phyloP scores from a whole-genome alignment of 495 filamentous ascomycete genomes.

The Trichodelitschia bisporula region DNA sequence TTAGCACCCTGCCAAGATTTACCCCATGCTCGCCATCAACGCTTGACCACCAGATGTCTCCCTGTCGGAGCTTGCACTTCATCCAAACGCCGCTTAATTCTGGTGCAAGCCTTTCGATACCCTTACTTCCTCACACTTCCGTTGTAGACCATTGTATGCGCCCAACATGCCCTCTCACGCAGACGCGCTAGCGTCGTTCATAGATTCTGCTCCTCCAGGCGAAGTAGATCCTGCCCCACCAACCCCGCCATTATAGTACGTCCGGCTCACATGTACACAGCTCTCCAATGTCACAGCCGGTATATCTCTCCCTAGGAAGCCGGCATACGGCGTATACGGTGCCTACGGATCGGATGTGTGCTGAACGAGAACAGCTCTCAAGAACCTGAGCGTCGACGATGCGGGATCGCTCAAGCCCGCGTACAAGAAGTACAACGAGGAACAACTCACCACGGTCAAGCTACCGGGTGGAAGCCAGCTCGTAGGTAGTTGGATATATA shows the following conservation, averaged over 20 bases:
- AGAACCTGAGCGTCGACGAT: conserved; percentile 50
- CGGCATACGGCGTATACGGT: background rate
- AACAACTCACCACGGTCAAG: conserved; percentile 71
- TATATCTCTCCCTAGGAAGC: conserved; percentile 19
- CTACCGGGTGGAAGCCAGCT: conserved; percentile 62
- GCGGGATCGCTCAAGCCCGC: conserved; percentile 50
- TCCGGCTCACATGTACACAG: conserved; percentile 23
- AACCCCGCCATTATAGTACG: background rate
- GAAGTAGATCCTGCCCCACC: conserved; percentile 38
- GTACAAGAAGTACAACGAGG: conserved; percentile 87
- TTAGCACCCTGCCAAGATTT: too few relatives aligned
- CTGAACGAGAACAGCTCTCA: conserved; percentile 66
- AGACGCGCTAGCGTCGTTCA: conserved; percentile 38
- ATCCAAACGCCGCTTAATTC: too few relatives aligned
- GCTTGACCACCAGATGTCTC: too few relatives aligned
- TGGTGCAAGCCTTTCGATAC: too few relatives aligned
- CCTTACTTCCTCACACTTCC: too few relatives aligned
- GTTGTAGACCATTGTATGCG: too few relatives aligned
- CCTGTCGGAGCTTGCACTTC: too few relatives aligned
- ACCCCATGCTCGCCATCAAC: too few relatives aligned
- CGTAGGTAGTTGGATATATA: conserved; percentile 17
- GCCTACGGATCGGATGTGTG: too few relatives aligned
- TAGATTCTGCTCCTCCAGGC: conserved; percentile 86
- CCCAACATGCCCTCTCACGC: conserved; percentile 11
- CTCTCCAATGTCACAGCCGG: conserved; percentile 76